These are phyloP conservation scores for Botryobasidium botryosum DNA, from an alignment of 768 basidiomycete species.

Conservation along the genomic window DNA sequence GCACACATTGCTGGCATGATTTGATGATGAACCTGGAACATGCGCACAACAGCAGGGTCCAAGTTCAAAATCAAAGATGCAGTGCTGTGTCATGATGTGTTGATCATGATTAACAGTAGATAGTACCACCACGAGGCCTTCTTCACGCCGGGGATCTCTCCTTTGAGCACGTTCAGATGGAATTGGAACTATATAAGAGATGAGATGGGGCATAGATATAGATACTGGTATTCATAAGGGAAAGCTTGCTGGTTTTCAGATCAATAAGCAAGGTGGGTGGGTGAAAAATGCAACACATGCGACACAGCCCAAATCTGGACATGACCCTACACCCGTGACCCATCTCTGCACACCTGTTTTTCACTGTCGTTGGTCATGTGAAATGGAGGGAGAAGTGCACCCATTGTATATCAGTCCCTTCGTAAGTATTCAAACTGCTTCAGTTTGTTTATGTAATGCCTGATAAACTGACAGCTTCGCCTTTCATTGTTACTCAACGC, in stretches of 20 bases:
- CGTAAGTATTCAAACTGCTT: conserved; percentile 10
- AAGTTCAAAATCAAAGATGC: no score
- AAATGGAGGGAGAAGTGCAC: conserved; percentile 72
- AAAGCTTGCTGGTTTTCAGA: neutral
- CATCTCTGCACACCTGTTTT: conserved; percentile 73
- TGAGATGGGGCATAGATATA: neutral
- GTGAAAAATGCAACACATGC: conserved; percentile 30
- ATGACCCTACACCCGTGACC: conserved; percentile 80
- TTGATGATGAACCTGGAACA: no score
- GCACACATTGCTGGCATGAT: no score
- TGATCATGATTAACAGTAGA: no score
- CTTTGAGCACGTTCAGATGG: conserved; percentile 61
- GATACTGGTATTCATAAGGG: neutral
- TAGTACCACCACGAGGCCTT: conserved; percentile 73
- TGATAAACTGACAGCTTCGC: no score
- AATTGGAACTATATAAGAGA: conserved; percentile 57
- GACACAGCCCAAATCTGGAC: conserved; percentile 71
- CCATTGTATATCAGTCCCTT: conserved; percentile 25
- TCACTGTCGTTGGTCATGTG: conserved; percentile 72
- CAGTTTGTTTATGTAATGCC: no score
- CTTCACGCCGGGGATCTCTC: conserved; percentile 72
- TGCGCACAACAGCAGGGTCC: no score
- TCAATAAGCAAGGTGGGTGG: neutral
- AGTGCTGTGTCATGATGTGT: no score
- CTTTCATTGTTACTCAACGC: no score